Percentiles rank a stretch among this genome's conserved stretches.
phyloP scores from a whole-genome alignment of 768 basidiomycete genomes.

The Grammothele lineata region DNA sequence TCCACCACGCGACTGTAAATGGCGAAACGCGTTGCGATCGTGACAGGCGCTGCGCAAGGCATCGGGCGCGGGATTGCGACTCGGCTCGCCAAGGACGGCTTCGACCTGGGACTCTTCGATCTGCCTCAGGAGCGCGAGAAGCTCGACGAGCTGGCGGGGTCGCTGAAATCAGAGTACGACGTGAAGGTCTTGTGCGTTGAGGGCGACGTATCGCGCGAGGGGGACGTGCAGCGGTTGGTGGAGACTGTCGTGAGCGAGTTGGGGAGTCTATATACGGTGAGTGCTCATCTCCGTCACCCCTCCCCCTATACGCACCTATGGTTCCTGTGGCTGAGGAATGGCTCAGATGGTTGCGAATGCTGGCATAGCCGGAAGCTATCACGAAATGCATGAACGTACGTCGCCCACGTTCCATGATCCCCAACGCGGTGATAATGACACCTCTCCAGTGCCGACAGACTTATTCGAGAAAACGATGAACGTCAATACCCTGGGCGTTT shows the following conservation, averaged over 20 bases:
- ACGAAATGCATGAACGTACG: constrained; percentile 13
- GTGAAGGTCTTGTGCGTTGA: constrained; percentile 22
- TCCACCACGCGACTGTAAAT: no score
- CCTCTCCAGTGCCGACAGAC: no score
- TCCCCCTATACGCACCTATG: no score
- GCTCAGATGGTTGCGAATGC: constrained; percentile 32
- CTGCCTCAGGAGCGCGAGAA: constrained; percentile 10
- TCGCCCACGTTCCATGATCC: no score
- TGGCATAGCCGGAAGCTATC: constrained; percentile 16
- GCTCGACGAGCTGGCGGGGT: constrained; percentile 14
- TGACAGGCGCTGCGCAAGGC: constrained; percentile 29
- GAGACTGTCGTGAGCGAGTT: constrained; percentile 24
- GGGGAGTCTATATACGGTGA: constrained; percentile 47
- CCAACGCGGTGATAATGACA: no score
- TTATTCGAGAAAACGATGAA: no score
- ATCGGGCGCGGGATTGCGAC: constrained; percentile 27
- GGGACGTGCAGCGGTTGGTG: constrained; percentile 39
- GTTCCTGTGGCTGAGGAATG: no score
- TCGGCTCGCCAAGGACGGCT: constrained; percentile 22
- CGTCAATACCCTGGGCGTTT: no score
- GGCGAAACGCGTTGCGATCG: constrained; percentile 22
- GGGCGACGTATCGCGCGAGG: constrained; percentile 39
- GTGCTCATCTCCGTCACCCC: constrained; percentile 15
- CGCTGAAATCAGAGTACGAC: constrained; percentile 13
- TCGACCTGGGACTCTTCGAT: constrained; percentile 21